Conservation (phyloP, 192 early-diverging fungal species). For the Coemansia asiatica region DNA sequence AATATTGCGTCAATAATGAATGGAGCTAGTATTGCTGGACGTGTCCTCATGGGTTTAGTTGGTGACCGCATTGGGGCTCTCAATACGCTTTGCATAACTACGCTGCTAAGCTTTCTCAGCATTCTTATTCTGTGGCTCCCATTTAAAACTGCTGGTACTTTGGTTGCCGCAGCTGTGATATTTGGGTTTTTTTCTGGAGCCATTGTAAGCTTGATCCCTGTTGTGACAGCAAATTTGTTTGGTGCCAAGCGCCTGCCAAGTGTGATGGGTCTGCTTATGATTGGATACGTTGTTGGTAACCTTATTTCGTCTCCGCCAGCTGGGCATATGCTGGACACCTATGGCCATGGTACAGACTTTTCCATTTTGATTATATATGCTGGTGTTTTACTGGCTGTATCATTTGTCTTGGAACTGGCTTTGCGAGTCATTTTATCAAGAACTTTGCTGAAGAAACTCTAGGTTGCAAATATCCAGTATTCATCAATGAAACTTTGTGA, state of each 20-base stretch:
- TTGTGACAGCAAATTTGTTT: constrained; percentile 36
- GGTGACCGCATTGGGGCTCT: constrained; percentile 27
- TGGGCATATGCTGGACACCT: neutral
- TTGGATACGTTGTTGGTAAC: neutral
- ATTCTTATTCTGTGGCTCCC: constrained; percentile 41
- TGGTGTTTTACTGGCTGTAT: neutral
- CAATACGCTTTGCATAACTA: constrained; percentile 22
- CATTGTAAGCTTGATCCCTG: constrained; percentile 36
- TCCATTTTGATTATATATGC: neutral
- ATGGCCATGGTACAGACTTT: neutral
- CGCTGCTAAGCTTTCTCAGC: constrained; percentile 20
- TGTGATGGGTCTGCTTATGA: constrained; percentile 19
- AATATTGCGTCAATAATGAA: constrained; percentile 43
- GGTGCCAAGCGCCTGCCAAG: constrained; percentile 32
- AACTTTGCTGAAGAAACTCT: too few species aligned
- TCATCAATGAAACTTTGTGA: too few species aligned
- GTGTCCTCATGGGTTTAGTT: constrained; percentile 24
- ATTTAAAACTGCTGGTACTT: constrained; percentile 21
- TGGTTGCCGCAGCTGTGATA: constrained; percentile 21
- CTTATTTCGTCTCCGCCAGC: neutral
- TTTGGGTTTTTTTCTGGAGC: constrained; percentile 41
- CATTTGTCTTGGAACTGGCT: too few species aligned
- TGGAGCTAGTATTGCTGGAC: constrained; percentile 25
- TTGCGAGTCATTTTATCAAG: too few species aligned
- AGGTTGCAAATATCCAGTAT: too few species aligned